Percentiles rank a stretch among this genome's conserved stretches.
Evolutionary conservation across 306 rosid species (phyloP).

Genomic region (Quercus glauca): DNA sequence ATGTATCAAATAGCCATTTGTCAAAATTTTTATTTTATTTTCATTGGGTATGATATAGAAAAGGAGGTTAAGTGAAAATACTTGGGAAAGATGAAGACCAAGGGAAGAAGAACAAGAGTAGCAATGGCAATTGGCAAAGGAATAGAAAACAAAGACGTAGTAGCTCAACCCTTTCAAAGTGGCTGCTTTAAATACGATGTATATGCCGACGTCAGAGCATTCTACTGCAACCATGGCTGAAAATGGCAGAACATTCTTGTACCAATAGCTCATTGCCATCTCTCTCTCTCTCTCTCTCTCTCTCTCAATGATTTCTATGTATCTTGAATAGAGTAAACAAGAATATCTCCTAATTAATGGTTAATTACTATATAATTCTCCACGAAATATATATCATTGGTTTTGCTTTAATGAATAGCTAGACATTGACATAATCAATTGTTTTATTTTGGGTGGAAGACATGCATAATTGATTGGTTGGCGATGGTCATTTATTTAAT

Average conservation of each 20-base stretch:
- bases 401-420: too few species aligned
- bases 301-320: not conserved
- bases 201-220: conserved; percentile 44
- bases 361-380: too few species aligned
- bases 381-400: too few species aligned
- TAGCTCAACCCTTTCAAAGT: conserved; percentile 40
- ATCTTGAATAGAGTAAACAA: not conserved
- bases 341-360: too few species aligned
- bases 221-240: conserved; percentile 44
- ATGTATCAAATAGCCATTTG: not conserved
- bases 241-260: conserved; percentile 45
- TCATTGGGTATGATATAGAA: not conserved
- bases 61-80: not conserved
- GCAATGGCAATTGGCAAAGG: conserved; percentile 32
- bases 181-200: conserved; percentile 55
- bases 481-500: too few species aligned
- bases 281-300: conserved; percentile 16
- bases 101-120: conserved; percentile 44
- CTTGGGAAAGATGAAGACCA: conserved; percentile 47
- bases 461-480: too few species aligned
- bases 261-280: conserved; percentile 19
- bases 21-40: not conserved
- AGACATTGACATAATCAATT: too few species aligned
- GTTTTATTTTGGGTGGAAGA: too few species aligned
- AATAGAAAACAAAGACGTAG: conserved; percentile 51